A percentile compares a stretch with the other conserved stretches of the same genome.
phyloP scores from a whole-genome alignment of 306 rosid species.

The Hylodesmum podocarpum region DNA sequence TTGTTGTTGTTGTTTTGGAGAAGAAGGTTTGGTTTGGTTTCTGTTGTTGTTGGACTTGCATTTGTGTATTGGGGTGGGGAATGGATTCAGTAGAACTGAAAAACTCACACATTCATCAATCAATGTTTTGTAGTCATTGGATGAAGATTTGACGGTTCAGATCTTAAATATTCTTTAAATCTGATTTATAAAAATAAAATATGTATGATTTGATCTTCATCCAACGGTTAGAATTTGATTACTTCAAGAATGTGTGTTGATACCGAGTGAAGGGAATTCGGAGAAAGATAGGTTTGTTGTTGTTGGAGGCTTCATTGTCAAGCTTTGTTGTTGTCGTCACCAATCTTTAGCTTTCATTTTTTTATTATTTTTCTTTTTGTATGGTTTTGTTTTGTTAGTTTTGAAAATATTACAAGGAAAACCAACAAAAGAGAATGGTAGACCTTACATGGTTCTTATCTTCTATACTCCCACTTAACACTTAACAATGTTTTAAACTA shows the following conservation, averaged over 20 bases:
- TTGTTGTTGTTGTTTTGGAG: background rate
- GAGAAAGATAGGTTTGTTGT: too few relatives aligned
- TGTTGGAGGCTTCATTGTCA: conserved; percentile 22
- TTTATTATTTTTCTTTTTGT: background rate
- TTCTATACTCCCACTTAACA: background rate
- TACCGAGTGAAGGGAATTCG: background rate
- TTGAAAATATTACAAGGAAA: background rate
- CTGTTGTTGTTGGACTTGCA: background rate
- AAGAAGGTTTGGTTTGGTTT: conserved; percentile 3
- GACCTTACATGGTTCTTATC: background rate
- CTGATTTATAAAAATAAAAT: background rate
- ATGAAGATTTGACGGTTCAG: background rate
- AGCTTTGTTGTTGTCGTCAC: background rate
- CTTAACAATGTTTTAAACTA: background rate
- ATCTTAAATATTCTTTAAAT: background rate
- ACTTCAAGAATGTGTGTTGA: background rate
- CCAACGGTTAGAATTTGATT: background rate
- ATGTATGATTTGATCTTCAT: background rate
- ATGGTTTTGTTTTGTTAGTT: background rate
- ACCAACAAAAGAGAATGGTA: background rate
- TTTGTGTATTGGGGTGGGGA: background rate
- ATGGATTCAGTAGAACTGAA: background rate
- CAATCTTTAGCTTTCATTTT: background rate
- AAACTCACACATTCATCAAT: background rate
- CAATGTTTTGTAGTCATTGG: background rate